A percentile compares a stretch with the other conserved stretches of the same genome.
Conservation (phyloP, 257 asterid genomes). For the Solanum sejunctum region DNA sequence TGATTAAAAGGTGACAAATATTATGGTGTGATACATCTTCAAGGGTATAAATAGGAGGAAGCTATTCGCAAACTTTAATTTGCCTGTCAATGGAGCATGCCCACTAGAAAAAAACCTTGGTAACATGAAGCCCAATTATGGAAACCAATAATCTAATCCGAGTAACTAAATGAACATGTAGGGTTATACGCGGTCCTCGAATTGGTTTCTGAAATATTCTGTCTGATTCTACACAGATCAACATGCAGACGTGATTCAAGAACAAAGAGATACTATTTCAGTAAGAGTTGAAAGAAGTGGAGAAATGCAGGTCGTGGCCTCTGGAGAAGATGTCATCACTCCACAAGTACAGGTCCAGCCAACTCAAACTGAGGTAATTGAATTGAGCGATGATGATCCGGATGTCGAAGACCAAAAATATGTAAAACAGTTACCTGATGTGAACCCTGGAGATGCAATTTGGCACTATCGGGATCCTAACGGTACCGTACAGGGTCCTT, state of each 20-base stretch:
- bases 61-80: background rate
- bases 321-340: background rate
- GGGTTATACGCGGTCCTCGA: background rate
- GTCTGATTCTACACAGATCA: background rate
- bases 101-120: background rate
- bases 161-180: background rate
- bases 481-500: slow-evolving; percentile 31
- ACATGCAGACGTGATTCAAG: background rate
- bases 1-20: background rate
- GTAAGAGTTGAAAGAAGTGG: background rate
- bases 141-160: background rate
- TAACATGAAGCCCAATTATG: background rate
- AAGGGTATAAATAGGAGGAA: background rate
- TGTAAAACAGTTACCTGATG: background rate
- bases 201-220: background rate
- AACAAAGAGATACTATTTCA: background rate
- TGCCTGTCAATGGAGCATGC: background rate
- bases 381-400: slow-evolving; percentile 43
- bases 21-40: background rate
- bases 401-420: slow-evolving; percentile 9
- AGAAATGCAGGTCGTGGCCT: background rate
- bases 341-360: background rate
- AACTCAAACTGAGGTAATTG: slow-evolving; percentile 23
- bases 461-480: slow-evolving; percentile 72
- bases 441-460: background rate